A percentile compares a stretch with the other conserved stretches of the same genome.
Evolutionary conservation across 768 basidiomycete genomes (phyloP).

Genomic region (Mrakia frigida): DNA sequence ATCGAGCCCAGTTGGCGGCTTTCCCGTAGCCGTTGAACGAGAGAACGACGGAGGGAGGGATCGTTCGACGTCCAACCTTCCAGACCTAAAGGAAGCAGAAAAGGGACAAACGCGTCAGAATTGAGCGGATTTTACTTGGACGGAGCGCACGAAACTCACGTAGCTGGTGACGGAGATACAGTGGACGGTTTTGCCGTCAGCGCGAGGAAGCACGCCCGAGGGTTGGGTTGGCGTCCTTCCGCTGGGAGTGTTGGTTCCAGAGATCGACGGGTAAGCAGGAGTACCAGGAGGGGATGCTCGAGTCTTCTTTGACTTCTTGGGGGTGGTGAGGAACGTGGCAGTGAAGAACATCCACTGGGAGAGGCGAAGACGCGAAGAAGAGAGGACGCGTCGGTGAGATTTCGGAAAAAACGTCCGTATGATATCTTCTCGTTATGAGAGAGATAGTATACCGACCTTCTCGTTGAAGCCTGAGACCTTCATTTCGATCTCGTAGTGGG

Average conservation of each 20-base stretch:
- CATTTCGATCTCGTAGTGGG: constrained; percentile 1
- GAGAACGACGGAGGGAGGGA: constrained; percentile 28
- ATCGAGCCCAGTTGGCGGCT: constrained; percentile 5
- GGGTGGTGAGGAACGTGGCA: constrained; percentile 1
- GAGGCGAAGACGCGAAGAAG: no score
- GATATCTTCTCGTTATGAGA: no score
- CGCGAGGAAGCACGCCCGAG: neutral
- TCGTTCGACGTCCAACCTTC: constrained; percentile 24
- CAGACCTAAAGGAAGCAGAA: neutral
- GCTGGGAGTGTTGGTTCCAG: neutral
- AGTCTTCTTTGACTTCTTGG: neutral
- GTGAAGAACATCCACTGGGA: neutral
- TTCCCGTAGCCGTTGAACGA: constrained; percentile 19
- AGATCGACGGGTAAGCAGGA: neutral
- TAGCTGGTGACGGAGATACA: constrained; percentile 2
- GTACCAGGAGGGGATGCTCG: no score
- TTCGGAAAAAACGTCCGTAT: no score
- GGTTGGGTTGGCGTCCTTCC: neutral
- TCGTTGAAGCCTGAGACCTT: constrained; percentile 14
- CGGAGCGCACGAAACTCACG: no score
- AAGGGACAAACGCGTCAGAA: neutral
- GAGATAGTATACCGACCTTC: neutral
- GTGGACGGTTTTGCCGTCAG: constrained; percentile 15
- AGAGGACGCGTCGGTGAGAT: neutral
- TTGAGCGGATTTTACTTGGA: neutral